Conservation (phyloP, 371 early-diverging fungal genomes). For the Sporodiniella umbellata region DNA sequence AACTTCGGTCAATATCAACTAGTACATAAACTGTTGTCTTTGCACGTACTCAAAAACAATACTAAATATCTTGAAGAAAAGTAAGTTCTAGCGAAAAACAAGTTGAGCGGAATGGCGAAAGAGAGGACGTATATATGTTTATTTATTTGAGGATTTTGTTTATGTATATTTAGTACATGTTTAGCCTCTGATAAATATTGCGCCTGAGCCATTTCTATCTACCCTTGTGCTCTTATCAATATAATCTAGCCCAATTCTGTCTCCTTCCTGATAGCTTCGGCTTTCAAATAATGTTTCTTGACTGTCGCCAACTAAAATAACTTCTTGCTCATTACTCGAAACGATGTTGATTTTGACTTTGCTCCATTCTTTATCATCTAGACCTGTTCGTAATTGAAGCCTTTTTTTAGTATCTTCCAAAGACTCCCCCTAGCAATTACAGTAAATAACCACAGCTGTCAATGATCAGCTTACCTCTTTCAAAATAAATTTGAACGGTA, state of each 20-base stretch:
- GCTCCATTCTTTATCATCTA: conserved; percentile 84
- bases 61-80: too few species aligned
- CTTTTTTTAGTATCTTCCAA: conserved; percentile 69
- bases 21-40: too few species aligned
- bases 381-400: conserved; percentile 68
- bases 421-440: conserved; percentile 53
- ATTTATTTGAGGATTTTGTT: too few species aligned
- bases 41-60: too few species aligned
- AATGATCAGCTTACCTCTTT: conserved; percentile 40
- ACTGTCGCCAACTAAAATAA: conserved; percentile 45
- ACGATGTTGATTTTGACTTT: conserved; percentile 70
- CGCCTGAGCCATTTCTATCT: conserved; percentile 43
- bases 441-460: not conserved
- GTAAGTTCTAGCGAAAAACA: too few species aligned
- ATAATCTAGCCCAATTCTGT: conserved; percentile 70
- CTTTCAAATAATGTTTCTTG: conserved; percentile 10
- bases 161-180: too few species aligned
- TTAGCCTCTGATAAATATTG: conserved; percentile 55
- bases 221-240: conserved; percentile 52
- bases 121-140: too few species aligned
- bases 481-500: conserved; percentile 78
- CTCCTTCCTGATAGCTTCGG: conserved; percentile 21
- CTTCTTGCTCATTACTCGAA: conserved; percentile 18
- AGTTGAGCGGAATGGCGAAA: too few species aligned
- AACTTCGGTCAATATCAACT: too few species aligned